Conservation (phyloP, 2,329 filamentous ascomycete genomes). For the Aureobasidium sp. region DNA sequence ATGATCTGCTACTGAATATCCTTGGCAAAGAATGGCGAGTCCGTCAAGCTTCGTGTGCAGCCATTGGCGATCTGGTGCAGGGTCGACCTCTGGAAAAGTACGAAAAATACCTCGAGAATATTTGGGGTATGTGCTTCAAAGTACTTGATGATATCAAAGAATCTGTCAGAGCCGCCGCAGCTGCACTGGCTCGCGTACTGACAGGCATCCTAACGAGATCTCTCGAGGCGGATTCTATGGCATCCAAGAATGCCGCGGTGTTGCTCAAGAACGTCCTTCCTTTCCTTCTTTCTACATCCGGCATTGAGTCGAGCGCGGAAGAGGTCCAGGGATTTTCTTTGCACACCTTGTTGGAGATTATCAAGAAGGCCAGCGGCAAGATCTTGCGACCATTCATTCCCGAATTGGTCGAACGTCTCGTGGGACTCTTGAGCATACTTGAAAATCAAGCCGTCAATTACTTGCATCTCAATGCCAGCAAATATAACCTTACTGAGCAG, state of each 20-base stretch:
- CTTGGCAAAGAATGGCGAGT: slow-evolving; percentile 89
- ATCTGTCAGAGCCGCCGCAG: slow-evolving; percentile 72
- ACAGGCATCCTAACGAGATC: slow-evolving; percentile 80
- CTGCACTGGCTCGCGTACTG: slow-evolving; percentile 72
- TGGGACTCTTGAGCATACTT: slow-evolving; percentile 75
- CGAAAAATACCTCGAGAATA: slow-evolving; percentile 72
- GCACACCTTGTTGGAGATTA: slow-evolving; percentile 76
- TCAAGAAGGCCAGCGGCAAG: slow-evolving; percentile 72
- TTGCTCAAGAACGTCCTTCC: slow-evolving; percentile 85
- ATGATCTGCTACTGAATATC: slow-evolving; percentile 77
- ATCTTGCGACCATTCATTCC: slow-evolving; percentile 73
- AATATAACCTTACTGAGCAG: slow-evolving; percentile 77
- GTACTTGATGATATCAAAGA: slow-evolving; percentile 95
- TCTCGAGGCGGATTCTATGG: slow-evolving; percentile 66
- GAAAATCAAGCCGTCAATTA: slow-evolving; percentile 90
- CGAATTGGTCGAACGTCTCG: slow-evolving; percentile 68
- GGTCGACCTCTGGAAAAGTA: slow-evolving; percentile 62
- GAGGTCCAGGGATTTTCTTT: slow-evolving; percentile 77
- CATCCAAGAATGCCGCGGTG: slow-evolving; percentile 58
- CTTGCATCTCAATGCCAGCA: slow-evolving; percentile 76
- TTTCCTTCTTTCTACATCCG: slow-evolving; percentile 81
- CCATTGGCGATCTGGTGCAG: slow-evolving; percentile 79
- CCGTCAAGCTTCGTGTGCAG: slow-evolving; percentile 83
- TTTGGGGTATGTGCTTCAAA: slow-evolving; percentile 80
- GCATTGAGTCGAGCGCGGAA: slow-evolving; percentile 78